Conservation (phyloP, 1,139 yeast genomes). For the Suhomyces bribrorum region DNA sequence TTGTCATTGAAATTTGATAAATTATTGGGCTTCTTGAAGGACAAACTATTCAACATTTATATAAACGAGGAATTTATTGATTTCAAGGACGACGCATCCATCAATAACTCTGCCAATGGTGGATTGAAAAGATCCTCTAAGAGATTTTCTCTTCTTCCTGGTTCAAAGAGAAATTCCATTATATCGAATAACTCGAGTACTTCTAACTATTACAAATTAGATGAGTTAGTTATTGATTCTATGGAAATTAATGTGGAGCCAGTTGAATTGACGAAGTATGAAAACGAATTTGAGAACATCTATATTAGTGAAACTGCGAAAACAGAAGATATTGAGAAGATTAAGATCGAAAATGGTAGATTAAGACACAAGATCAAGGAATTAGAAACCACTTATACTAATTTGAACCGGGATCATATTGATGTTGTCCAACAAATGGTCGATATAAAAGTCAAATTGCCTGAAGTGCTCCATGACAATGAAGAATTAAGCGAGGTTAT, state of each 20-base stretch:
- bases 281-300: constrained; percentile 72
- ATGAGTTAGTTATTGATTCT: constrained; percentile 78
- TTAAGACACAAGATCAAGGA: constrained; percentile 73
- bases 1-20: constrained; percentile 70
- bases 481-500: constrained; percentile 70
- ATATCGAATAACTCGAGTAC: constrained; percentile 11
- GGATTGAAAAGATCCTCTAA: constrained; percentile 17
- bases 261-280: constrained; percentile 65
- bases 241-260: constrained; percentile 73
- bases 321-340: constrained; percentile 64
- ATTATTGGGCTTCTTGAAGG: constrained; percentile 73
- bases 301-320: constrained; percentile 68
- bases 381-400: constrained; percentile 68
- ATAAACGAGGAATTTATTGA: constrained; percentile 43
- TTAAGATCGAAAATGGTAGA: constrained; percentile 67
- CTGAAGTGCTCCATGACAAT: constrained; percentile 69
- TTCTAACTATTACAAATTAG: constrained; percentile 54
- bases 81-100: constrained; percentile 18
- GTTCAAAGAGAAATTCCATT: constrained; percentile 19
- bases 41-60: constrained; percentile 72
- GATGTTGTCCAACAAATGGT: constrained; percentile 45
- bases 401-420: constrained; percentile 74
- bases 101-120: constrained; percentile 7
- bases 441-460: constrained; percentile 41
- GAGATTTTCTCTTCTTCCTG: constrained; percentile 23